Evolutionary conservation across 2,329 filamentous ascomycete species (phyloP), one percentile per base, ranked within the genome.

Genomic region (Aspergillus luchuensis): DNA sequence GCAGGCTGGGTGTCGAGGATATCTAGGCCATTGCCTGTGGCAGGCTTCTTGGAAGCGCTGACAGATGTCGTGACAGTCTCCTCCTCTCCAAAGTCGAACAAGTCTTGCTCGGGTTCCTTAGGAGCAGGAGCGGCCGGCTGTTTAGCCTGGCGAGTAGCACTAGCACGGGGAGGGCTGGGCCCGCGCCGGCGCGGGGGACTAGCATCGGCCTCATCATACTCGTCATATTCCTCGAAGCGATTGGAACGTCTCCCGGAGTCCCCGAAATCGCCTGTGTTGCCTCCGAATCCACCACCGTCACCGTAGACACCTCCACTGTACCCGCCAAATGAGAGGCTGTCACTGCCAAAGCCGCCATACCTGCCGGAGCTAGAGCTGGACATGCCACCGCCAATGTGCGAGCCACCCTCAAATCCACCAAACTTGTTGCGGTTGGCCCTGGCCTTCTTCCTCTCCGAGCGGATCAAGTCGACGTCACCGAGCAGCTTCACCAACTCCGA

Each of bases 401-500:
- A 79, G 36, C 92, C 92, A 61, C 95, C 94, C 76, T 97, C 94
- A 45, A 97, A 92, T 61, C 95, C 95, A 4, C 90, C 91, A 76
- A 97, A 99, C 78, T 99, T 99, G 79, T 93, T 94, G 76, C 93
- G 90, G 71, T 94, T 96, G 45, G 88, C 78, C 63, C 92, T 86
- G 43, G 95, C 91, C 82, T 99, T 99, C 83, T 99, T 99, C 56
- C 87, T 78, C 74, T 89, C 87, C 15, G 82, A 61, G 58, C 87
- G 81, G 58, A 82, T 82, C 58, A 74, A 68, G 52, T 82, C 80
- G 19, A 82, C 80, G 63, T 99, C 95, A 70, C 91, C 84, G 52
- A 99, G 83, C n/a, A 99, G 86, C 65, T 99, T 96, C 11, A 91
- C 90, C 54, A 99, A 83, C 80, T 99, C 95, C 79, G 97, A 97